Evolutionary conservation across 768 basidiomycete species (phyloP), one percentile per base, ranked within the genome.

Genomic region (Xerocomus spinulosus): DNA sequence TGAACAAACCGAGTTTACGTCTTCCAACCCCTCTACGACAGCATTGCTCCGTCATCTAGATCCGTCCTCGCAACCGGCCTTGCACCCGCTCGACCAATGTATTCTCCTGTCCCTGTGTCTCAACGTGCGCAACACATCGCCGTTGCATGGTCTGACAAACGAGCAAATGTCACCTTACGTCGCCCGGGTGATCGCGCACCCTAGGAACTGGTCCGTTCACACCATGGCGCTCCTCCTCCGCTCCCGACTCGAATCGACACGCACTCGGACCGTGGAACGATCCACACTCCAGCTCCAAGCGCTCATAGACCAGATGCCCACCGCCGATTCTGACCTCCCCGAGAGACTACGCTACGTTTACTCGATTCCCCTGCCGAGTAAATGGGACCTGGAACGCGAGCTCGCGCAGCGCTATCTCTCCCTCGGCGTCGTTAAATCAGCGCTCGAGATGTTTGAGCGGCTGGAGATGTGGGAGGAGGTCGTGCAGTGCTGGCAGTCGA

Each of bases 391-490:
- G 74, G 91, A 97, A 62, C 77, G 79, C 34, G 96, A 99, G 66
- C 77, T 99, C 20, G 96, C 92, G 1, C 67, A 76, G 55, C 80
- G 91, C 44, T 93, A 87, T 70, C 71, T 93, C 54, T 77, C 81
- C 37, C 73, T 98, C 41, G 96, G 96, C 14, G 92, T 95, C 47
- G 75, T 88, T 50, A 84, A 84, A 56, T 92, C 89, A 5, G 94
- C 96, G 0, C 72, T 98, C 41, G 94, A 88, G 65, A 94, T 97
- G 46, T 98, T 92, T 61, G 87, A 92, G 68, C 78, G 90, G 29
- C 73, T 97, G 51, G 93, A 98, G 70, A 92, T 97, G 92, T 99
- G 94, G 94, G 96, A 96, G 69, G 91, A 97, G 54, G 93, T 90
- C 8, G 92, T 92, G 35, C 75, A 78, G 52, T 98, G 95, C 68